Evolutionary conservation across 345 rosid genomes (phyloP), one percentile per base, ranked within the genome.

Genomic region (Lepidium africanum): DNA sequence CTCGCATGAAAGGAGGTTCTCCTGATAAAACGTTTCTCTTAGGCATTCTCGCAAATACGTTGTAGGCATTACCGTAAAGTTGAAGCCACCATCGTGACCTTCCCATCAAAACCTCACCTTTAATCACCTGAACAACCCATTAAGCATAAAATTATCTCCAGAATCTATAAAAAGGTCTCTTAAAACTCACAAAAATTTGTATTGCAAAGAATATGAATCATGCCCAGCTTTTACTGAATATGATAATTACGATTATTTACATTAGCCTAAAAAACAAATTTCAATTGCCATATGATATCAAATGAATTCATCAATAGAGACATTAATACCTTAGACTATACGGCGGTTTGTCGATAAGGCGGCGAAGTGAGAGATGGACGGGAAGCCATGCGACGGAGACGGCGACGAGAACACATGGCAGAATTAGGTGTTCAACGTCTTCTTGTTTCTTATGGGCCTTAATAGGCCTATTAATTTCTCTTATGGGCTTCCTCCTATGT

Each of bases 11-110:
- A 10, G 60, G 23, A 3, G 61, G 61, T 38, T 79, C 74, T 51
- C 30, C 42, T 1, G 9, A 33, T 48, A 54, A 55, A 21, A 39
- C 15, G 16, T 27, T 69, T 77, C 83, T 85, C 49, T 67, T 57
- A 64, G 84, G 75, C 76, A 83, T 65, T 77, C 40, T 46, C 35
- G 23, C 86, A 76, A 82, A 81, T 86, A 80, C 0, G 7, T 78
- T 75, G 69, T 30, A 73, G 23, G 53, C 45, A 41, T 39, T 45
- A 8, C 43, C 38, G 61, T 27, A 35, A 14, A 59, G 61, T 14
- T 25, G 69, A 23, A 52, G 8, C n/a, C 9, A 9, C 7, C 7
- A 15, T 1, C 58, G 35, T 17, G 36, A 5, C 10, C 17, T 27
- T 23, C 62, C 73, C 65, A 61, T 54, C 27, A 70, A 60, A 62